Base-by-base conservation (phyloP, 495 filamentous ascomycete species). In the Lindgomyces ingoldianus region DNA sequence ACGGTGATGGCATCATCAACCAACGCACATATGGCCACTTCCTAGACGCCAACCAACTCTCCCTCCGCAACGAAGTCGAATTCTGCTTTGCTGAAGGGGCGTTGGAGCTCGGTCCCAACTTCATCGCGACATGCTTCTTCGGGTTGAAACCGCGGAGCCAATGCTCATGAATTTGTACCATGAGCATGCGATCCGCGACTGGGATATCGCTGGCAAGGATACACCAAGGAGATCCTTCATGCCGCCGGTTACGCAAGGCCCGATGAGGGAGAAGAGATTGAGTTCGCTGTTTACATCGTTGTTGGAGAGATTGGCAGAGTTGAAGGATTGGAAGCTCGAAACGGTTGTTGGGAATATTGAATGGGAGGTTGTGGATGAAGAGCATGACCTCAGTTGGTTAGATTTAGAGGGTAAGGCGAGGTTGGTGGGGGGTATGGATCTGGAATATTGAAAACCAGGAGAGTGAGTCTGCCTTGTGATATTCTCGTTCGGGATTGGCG, bases 381-480 rank as follows among this genome's bases (percentile, higher is more conserved):
- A 66, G 27, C 63, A 66, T 60, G 14, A n/a, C n/a, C 41, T 66
- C 9, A 57, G 56, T 1, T 54, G 56, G 57, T 24, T 65, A 33
- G 22, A 24, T 42, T 39, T 65, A 16, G 10, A 1, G 8, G 55
- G 54, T 1, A 65, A 65, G 39, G 33, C 22, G 24, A 42, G 54
- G 18, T 19, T 65, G 33, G 21, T 62, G 0, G 22, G 36, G 22
- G 59, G 59, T 6, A n/a, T 54, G 50, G 59, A 62, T 47, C 14
- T 62, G 59, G 39, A 55, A 6, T 55, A 61, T 44, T 36, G 83
- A 93, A 4, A 19, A 29, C 4, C 36, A 6, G 18, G 4, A 4
- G 18, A 51, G 19, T 2, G 25, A 14, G 25, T 4, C 6, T 51
- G 6, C 21, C 4, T 50, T 24, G 8, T 61, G 85, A 27, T 3